Percentiles rank a stretch among this genome's conserved stretches.
These are phyloP conservation scores for Waltiozyma sp. DNA, from an alignment of 1,139 yeast species.

Conservation along the genomic window DNA sequence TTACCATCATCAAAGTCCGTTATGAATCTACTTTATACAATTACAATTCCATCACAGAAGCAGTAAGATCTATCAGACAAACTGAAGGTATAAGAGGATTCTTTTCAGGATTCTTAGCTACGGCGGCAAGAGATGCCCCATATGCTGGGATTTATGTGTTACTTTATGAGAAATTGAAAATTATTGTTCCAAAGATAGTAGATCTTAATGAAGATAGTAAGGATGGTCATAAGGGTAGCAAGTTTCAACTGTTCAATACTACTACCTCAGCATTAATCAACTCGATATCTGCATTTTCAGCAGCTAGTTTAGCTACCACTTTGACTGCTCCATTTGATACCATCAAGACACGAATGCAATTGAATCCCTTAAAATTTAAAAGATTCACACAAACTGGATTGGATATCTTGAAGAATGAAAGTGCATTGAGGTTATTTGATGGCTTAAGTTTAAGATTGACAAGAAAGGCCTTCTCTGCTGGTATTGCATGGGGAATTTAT, in stretches of 20 bases:
- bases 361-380: constrained; percentile 37
- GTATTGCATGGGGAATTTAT: constrained; percentile 94
- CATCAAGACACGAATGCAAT: constrained; percentile 82
- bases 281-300: constrained; percentile 56
- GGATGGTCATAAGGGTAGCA: constrained; percentile 6
- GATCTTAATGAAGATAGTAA: constrained; percentile 8
- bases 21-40: constrained; percentile 70
- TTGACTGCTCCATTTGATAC: constrained; percentile 95
- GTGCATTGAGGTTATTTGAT: constrained; percentile 54
- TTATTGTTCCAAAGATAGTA: constrained; percentile 25
- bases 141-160: constrained; percentile 89
- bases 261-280: constrained; percentile 50
- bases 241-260: constrained; percentile 17
- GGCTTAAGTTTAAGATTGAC: constrained; percentile 75
- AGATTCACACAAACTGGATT: constrained; percentile 29
- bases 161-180: constrained; percentile 68
- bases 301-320: constrained; percentile 75
- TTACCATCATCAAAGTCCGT: constrained; percentile 87
- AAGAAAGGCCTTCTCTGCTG: constrained; percentile 85
- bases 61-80: constrained; percentile 44
- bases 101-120: constrained; percentile 80
- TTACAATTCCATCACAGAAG: constrained; percentile 56
- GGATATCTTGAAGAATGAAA: constrained; percentile 44
- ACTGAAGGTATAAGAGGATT: constrained; percentile 53
- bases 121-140: constrained; percentile 87